Conservation (phyloP, 176 grass and related monocot species). For the Lolium perenne region DNA sequence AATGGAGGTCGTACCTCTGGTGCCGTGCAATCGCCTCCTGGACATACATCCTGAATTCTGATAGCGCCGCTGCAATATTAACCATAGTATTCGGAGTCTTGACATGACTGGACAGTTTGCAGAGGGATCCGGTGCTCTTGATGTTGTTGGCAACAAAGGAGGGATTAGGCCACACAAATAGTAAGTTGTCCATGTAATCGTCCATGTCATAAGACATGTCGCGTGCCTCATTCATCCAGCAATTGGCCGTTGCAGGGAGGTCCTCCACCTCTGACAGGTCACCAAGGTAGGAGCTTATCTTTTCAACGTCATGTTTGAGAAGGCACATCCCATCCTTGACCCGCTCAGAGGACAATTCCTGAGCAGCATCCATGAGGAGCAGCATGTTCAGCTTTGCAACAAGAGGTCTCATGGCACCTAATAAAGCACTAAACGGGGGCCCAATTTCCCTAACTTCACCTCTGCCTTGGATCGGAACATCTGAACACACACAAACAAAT, state of each 20-base stretch:
- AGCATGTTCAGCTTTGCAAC: not conserved
- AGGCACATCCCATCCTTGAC: not conserved
- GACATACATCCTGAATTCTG: not conserved
- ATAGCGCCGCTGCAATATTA: not conserved
- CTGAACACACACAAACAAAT: not conserved
- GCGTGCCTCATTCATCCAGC: slow-evolving; percentile 20
- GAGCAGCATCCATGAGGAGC: not conserved
- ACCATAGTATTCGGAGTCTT: not conserved
- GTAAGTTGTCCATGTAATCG: not conserved
- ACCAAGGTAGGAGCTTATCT: not conserved
- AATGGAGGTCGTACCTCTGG: not conserved
- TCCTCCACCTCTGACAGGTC: slow-evolving; percentile 8
- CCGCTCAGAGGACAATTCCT: not conserved
- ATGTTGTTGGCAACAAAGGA: not conserved
- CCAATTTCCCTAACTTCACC: not conserved
- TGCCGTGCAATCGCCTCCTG: not conserved
- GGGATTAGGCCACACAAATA: not conserved
- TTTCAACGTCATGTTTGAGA: not conserved
- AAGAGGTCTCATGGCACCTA: not conserved
- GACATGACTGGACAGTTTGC: not conserved
- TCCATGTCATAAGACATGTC: not conserved
- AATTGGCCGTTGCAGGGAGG: not conserved
- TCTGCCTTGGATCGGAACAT: not conserved
- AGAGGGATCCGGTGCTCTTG: too few species aligned
- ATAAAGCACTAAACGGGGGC: not conserved